Percentiles rank a stretch among this genome's conserved stretches.
Conservation (phyloP, 2,329 filamentous ascomycete genomes). For the Colletotrichum euphorbiae region DNA sequence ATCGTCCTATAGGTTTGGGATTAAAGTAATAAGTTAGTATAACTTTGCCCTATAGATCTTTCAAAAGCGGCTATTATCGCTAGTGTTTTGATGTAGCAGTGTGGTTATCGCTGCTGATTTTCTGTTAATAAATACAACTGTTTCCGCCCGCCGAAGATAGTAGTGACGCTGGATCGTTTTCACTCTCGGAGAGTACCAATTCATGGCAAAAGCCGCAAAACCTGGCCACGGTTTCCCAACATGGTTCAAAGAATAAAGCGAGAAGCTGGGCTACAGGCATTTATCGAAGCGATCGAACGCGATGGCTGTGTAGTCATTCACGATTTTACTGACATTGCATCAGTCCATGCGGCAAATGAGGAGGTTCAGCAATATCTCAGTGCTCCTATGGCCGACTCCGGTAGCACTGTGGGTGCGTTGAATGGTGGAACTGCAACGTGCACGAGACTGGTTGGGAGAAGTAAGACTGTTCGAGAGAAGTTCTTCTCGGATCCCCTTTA, state of each 20-base stretch:
- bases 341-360: background rate
- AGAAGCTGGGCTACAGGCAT: background rate
- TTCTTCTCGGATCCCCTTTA: conserved; percentile 50
- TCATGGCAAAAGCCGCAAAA: too few relatives aligned
- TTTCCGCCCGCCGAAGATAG: too few relatives aligned
- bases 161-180: background rate
- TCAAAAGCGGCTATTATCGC: too few relatives aligned
- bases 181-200: too few relatives aligned
- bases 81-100: too few relatives aligned
- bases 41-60: too few relatives aligned
- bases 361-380: conserved; percentile 32
- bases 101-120: too few relatives aligned
- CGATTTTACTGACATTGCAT: background rate
- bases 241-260: background rate
- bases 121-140: too few relatives aligned
- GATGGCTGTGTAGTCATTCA: background rate
- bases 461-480: conserved; percentile 50
- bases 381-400: conserved; percentile 28
- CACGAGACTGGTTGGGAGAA: conserved; percentile 49
- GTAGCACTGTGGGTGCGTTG: conserved; percentile 43
- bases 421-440: conserved; percentile 51
- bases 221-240: too few relatives aligned
- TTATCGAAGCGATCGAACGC: background rate
- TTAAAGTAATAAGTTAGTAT: too few relatives aligned
- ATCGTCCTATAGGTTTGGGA: too few relatives aligned